phyloP scores from a whole-genome alignment of 192 early-diverging fungal species.

The Coemansia sp. region DNA sequence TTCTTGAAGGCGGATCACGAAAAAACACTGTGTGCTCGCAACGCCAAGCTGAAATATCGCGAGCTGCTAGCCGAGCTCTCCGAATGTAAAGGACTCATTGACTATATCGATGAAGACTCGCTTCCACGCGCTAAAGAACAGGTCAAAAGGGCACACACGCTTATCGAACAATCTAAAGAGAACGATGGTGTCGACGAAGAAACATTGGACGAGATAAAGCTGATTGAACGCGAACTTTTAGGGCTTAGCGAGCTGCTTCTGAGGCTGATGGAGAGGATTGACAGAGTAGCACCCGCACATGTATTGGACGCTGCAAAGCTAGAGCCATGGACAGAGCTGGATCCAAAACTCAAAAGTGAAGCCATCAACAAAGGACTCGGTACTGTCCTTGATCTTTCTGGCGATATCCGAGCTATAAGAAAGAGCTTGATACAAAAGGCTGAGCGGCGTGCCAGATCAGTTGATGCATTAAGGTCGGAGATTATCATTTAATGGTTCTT shows the following conservation, averaged over 20 bases:
- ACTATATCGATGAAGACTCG: constrained; percentile 28
- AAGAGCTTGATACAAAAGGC: constrained; percentile 38
- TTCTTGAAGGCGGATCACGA: constrained; percentile 34
- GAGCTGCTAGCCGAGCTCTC: constrained; percentile 30
- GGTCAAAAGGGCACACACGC: constrained; percentile 3
- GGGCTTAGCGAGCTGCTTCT: constrained; percentile 31
- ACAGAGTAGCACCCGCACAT: constrained; percentile 45
- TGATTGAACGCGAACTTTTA: constrained; percentile 20
- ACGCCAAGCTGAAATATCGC: constrained; percentile 34
- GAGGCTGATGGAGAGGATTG: constrained; percentile 49
- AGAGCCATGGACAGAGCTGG: constrained; percentile 53
- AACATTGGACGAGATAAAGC: neutral
- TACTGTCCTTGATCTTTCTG: constrained; percentile 39
- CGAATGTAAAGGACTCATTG: constrained; percentile 40
- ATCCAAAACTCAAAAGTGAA: constrained; percentile 19
- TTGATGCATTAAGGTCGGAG: constrained; percentile 27
- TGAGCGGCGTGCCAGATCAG: constrained; percentile 27
- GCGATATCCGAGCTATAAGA: constrained; percentile 39
- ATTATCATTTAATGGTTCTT: neutral
- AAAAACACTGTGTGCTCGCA: constrained; percentile 23
- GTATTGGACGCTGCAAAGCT: constrained; percentile 47
- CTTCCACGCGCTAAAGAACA: constrained; percentile 23
- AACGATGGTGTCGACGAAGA: neutral
- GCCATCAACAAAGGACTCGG: constrained; percentile 28
- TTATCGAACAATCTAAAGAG: neutral